Evolutionary conservation across 768 basidiomycete genomes (phyloP).

Genomic region (Melanogaster broomeanus): DNA sequence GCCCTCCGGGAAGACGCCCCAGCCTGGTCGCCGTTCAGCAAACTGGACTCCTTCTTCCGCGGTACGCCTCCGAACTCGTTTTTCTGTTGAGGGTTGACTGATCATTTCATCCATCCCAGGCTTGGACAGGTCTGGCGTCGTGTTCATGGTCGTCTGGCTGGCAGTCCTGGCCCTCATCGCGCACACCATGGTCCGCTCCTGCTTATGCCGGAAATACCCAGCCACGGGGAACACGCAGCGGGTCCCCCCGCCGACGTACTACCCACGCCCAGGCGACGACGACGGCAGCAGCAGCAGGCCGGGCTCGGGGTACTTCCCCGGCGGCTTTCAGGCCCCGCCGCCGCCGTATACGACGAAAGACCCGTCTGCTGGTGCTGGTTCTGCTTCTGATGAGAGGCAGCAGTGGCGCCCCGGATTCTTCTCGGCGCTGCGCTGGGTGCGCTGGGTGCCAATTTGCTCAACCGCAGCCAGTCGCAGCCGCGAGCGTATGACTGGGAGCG

Average conservation of each 20-base stretch:
- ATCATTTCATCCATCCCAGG: no score
- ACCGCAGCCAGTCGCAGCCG: slow-evolving; percentile 34
- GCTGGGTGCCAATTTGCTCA: slow-evolving; percentile 60
- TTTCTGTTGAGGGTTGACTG: no score
- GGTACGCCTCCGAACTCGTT: slow-evolving; percentile 15
- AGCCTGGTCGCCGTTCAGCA: slow-evolving; percentile 8
- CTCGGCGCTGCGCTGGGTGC: slow-evolving; percentile 77
- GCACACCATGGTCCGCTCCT: slow-evolving; percentile 62
- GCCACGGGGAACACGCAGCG: slow-evolving; percentile 33
- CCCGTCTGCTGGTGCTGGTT: slow-evolving; percentile 28
- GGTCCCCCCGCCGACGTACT: slow-evolving; percentile 24
- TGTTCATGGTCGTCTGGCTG: slow-evolving; percentile 62
- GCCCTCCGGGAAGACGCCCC: slow-evolving; percentile 22
- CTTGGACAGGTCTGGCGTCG: slow-evolving; percentile 45
- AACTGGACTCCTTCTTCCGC: slow-evolving; percentile 21
- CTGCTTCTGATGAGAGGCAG: no score
- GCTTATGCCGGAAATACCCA: slow-evolving; percentile 38
- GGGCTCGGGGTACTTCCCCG: slow-evolving; percentile 54
- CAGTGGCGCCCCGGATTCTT: slow-evolving; percentile 79
- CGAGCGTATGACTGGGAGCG: slow-evolving; percentile 63
- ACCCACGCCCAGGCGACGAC: slow-evolving; percentile 30
- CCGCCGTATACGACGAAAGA: slow-evolving; percentile 60
- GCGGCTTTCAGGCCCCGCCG: slow-evolving; percentile 47
- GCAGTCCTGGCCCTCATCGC: slow-evolving; percentile 51
- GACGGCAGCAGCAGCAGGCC: slow-evolving; percentile 8